Percentiles rank a stretch among this genome's conserved stretches.
Evolutionary conservation across 768 basidiomycete species (phyloP).

Genomic region (Chalciporus sphaerocephalus): DNA sequence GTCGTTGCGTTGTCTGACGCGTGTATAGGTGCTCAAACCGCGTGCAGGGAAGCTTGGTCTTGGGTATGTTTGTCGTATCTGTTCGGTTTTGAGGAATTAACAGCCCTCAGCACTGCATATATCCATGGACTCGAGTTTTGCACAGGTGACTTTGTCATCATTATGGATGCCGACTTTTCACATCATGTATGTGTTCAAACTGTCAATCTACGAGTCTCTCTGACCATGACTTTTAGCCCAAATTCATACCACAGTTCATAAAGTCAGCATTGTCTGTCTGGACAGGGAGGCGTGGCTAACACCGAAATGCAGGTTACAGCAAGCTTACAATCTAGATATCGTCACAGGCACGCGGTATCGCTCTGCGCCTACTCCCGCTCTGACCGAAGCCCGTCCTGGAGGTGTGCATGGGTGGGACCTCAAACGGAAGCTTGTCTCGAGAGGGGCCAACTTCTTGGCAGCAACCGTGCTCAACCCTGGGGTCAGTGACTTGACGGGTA

Average conservation of each 20-base stretch:
- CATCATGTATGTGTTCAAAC: conserved; percentile 66
- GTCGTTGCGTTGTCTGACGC: conserved; percentile 2
- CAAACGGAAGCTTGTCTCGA: conserved; percentile 79
- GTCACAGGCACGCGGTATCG: conserved; percentile 91
- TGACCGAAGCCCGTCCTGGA: conserved; percentile 63
- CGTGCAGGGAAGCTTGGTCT: conserved; percentile 88
- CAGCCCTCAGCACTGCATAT: conserved; percentile 69
- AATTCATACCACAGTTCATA: conserved; percentile 93
- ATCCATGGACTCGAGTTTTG: conserved; percentile 88
- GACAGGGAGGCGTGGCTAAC: conserved; percentile 3
- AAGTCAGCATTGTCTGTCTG: conserved; percentile 39
- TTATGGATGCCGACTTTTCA: conserved; percentile 97
- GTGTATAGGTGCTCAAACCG: conserved; percentile 70
- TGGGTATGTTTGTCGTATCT: conserved; percentile 46
- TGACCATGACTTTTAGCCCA: conserved; percentile 57
- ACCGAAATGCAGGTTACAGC: conserved; percentile 55
- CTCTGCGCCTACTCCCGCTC: conserved; percentile 50
- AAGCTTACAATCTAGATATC: conserved; percentile 84
- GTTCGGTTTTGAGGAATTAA: background rate
- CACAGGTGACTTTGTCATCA: conserved; percentile 89
- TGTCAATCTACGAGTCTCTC: conserved; percentile 4
- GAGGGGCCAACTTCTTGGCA: conserved; percentile 89
- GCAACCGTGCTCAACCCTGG: conserved; percentile 81
- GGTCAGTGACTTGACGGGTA: conserved; percentile 87
- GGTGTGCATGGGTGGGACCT: conserved; percentile 94